Evolutionary conservation across 2,329 filamentous ascomycete species (phyloP), one percentile per base, ranked within the genome.

Genomic region (Hirsutella minnesotensis): DNA sequence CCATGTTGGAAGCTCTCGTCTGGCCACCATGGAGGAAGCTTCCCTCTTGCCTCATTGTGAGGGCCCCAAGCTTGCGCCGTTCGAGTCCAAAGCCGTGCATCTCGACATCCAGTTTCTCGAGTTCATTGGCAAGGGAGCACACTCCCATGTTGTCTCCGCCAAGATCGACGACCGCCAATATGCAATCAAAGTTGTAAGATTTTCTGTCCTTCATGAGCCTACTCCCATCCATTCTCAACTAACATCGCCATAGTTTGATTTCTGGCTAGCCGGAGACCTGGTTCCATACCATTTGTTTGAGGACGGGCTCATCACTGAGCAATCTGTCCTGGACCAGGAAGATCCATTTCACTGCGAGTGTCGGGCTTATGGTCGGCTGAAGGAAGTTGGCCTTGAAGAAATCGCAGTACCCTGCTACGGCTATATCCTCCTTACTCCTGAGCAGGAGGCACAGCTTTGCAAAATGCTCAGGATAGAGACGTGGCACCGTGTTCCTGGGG

Each of bases 291-390:
- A 7, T 5, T 33, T 9, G 12, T 8, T 33, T 5, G 16, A n/a
- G 5, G 7, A 33, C 30, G 30, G 30, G 12, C 16, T 33, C 12
- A 15, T 9, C 13, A 8, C 30, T n/a, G 13, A 15, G 16, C 12
- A 33, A 8, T 10, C 13, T 8, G 35, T 43, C 16, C 19, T 52
- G 13, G 51, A 44, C 43, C 29, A 52, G 13, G 51, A 53, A 15
- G 55, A 57, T 3, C 52, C 54, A 1, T 56, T 57, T 38, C 49
- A 41, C 43, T 41, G 41, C 41, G 53, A 57, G 35, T 56, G 52
- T 43, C 49, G 56, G 20, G 54, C 51, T 37, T 58, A 51, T 43
- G 55, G 53, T 16, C 54, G 54, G 33, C 47, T 57, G 12, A 40
- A 56, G 40, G 55, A 57, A 44, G 39, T 44, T 10, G 52, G 51